A percentile compares a stretch with the other conserved stretches of the same genome.
Evolutionary conservation across 2,329 filamentous ascomycete genomes (phyloP).

Genomic region (Fusarium vanettenii): DNA sequence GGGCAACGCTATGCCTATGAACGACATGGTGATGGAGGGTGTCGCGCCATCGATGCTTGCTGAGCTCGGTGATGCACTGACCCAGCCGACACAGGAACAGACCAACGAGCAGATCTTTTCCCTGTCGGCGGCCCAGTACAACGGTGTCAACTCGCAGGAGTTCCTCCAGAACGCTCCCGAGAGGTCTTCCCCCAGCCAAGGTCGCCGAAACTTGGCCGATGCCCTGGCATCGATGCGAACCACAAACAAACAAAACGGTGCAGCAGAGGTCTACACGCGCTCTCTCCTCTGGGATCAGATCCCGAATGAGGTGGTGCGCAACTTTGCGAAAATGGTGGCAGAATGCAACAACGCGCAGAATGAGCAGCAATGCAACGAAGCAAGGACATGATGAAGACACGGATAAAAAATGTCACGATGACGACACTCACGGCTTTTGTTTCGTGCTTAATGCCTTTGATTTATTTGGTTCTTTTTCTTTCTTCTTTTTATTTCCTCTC

Average conservation of each 20-base stretch:
- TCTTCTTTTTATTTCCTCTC: constrained; percentile 28
- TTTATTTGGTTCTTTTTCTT: constrained; percentile 24
- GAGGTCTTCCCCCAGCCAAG: constrained; percentile 66
- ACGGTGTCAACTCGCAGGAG: constrained; percentile 75
- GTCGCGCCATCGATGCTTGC: constrained; percentile 71
- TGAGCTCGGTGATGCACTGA: constrained; percentile 75
- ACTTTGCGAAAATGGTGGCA: constrained; percentile 91
- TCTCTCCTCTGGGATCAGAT: constrained; percentile 96
- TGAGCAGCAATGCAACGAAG: constrained; percentile 57
- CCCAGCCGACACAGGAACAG: constrained; percentile 84
- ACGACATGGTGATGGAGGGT: constrained; percentile 49
- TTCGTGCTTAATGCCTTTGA: constrained; percentile 31
- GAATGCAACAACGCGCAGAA: constrained; percentile 70
- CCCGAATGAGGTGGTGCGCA: constrained; percentile 88
- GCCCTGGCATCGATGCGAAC: constrained; percentile 82
- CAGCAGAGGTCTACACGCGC: constrained; percentile 90
- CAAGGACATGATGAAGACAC: constrained; percentile 53
- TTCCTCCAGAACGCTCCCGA: constrained; percentile 71
- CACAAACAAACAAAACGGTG: constrained; percentile 73
- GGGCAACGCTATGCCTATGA: constrained; percentile 57
- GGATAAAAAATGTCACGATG: constrained; percentile 52
- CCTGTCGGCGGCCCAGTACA: constrained; percentile 88
- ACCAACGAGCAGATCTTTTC: constrained; percentile 89
- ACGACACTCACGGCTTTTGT: constrained; percentile 44
- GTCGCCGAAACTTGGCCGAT: constrained; percentile 81